Base-by-base conservation (phyloP, 768 basidiomycete species). In the Suillus placidus region DNA sequence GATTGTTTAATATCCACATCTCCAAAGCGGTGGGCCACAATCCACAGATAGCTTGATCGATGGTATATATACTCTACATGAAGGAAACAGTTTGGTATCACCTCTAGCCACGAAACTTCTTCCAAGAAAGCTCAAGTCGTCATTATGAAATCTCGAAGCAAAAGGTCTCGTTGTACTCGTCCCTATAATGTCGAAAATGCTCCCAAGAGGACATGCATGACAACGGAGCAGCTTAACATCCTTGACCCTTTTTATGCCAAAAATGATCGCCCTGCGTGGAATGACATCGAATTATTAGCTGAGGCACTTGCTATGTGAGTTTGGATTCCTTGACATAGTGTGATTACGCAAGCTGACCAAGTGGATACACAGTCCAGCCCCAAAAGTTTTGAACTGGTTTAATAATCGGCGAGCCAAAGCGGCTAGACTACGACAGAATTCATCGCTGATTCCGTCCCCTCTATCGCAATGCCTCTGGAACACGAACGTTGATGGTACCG, bases 361-460 rank as follows among this genome's bases (percentile, higher is more conserved):
- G 32, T 42, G 26, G 12, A 6, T 42, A 3, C 6, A 60, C 32
- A 60, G 58, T 6, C 38, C 58, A 30, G 40, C 7, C 18, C 5
- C 12, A 10, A 51, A 60, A 60, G 34, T 60, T 20, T 8, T 5
- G 9, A 62, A 60, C 37, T 62, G 54, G 61, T 62, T 38, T n/a
- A 62, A 62, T 60, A 62, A 62, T 55, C 61, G 37, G 32, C 61
- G 58, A 3, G 38, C 40, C 18, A 42, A 60, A 60, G 58, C 42
- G 12, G 38, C 38, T 12, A 40, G 58, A 43, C 18, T 32, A 20
- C 16, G 32, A 42, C 58, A 12, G 20, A 12, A 42, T 13, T 30
- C 57, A 42, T 32, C 57, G 14, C 14, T 7, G 37, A 38, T 5
- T 4, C 1, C 13, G 16, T 58, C 23, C 14, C 37, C 55, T 37